Conservation (phyloP, 495 filamentous ascomycete genomes). For the Neurospora sp. region DNA sequence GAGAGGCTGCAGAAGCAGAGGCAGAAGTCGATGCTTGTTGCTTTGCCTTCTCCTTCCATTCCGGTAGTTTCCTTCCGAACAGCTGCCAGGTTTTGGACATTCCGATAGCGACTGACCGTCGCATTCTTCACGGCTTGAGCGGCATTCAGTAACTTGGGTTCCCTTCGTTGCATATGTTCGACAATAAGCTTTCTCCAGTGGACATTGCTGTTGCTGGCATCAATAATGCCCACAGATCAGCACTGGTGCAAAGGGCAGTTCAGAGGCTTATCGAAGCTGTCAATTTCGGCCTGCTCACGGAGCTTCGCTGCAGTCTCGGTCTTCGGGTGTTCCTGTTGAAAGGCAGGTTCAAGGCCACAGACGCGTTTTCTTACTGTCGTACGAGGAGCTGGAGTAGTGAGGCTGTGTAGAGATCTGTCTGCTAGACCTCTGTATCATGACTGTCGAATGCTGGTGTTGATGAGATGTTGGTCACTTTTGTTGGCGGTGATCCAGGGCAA, state of each 20-base stretch:
- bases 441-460: not conserved
- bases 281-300: slow-evolving; percentile 81
- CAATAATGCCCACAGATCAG: slow-evolving; percentile 92
- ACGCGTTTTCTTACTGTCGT: not conserved
- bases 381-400: not conserved
- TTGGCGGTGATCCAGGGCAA: not conserved
- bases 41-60: not conserved
- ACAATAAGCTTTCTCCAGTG: slow-evolving; percentile 74
- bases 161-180: slow-evolving; percentile 67
- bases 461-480: not conserved
- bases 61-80: not conserved
- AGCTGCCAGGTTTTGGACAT: not conserved
- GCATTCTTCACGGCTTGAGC: not conserved
- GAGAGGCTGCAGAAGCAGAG: not conserved
- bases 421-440: not conserved
- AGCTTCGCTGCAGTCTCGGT: slow-evolving; percentile 75
- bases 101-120: not conserved
- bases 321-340: slow-evolving; percentile 36
- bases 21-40: not conserved
- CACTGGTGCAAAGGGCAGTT: slow-evolving; percentile 71
- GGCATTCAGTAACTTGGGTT: slow-evolving; percentile 52
- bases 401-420: not conserved
- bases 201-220: slow-evolving; percentile 91
- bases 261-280: slow-evolving; percentile 85
- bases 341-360: not conserved